A percentile compares a stretch with the other conserved stretches of the same genome.
Evolutionary conservation across 306 rosid genomes (phyloP).

Genomic region (Pterocarpus macrocarpus): DNA sequence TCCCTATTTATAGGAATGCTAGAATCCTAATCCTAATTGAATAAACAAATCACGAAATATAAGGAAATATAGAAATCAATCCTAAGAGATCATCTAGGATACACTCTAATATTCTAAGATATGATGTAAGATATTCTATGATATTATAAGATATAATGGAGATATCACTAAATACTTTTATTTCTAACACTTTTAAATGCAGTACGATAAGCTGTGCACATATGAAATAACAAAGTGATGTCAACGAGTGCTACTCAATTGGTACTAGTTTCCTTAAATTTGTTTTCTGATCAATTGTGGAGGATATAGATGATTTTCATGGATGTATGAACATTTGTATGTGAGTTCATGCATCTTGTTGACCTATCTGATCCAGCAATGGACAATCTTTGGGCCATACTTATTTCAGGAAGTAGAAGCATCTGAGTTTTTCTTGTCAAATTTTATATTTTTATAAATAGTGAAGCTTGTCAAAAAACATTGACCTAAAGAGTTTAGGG

Average conservation of each 20-base stretch:
- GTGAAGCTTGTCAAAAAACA: conserved; percentile 35
- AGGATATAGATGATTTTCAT: conserved; percentile 14
- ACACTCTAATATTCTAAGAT: too few relatives aligned
- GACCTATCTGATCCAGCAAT: neutral
- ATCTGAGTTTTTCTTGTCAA: conserved; percentile 29
- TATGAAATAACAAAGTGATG: conserved; percentile 28
- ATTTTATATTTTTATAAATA: neutral
- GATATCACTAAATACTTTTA: too few relatives aligned
- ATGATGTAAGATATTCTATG: too few relatives aligned
- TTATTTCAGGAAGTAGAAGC: conserved; percentile 22
- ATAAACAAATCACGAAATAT: too few relatives aligned
- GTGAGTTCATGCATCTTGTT: conserved; percentile 1
- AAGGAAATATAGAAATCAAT: too few relatives aligned
- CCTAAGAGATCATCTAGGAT: too few relatives aligned
- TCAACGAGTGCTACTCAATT: conserved; percentile 23
- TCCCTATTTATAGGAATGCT: too few relatives aligned
- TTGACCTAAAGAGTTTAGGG: conserved; percentile 3
- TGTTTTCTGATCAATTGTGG: conserved; percentile 20
- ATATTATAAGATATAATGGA: too few relatives aligned
- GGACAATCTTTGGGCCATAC: neutral
- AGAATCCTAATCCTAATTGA: too few relatives aligned
- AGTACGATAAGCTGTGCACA: conserved; percentile 23
- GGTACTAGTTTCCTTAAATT: conserved; percentile 27
- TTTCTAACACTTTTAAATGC: neutral
- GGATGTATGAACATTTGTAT: conserved; percentile 8